Conservation (phyloP, 2,329 filamentous ascomycete species). For the Penicillium vulpinum region DNA sequence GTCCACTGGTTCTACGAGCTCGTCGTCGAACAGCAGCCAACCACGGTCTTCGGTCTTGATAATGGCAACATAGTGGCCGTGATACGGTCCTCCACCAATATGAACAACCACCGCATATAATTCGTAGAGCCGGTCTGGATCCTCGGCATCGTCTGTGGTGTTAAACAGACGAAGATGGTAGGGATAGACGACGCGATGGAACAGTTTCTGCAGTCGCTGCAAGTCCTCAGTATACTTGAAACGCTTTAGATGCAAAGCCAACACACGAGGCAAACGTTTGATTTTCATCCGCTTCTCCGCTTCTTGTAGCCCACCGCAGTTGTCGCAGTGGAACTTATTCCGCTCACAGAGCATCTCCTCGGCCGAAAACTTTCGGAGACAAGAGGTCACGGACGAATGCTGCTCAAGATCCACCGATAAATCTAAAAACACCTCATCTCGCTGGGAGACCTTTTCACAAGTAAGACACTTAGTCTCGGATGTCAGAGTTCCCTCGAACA, state of each 20-base stretch:
- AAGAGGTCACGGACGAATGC: slow-evolving; percentile 94
- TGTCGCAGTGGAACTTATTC: slow-evolving; percentile 99
- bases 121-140: slow-evolving; percentile 92
- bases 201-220: slow-evolving; percentile 90
- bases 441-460: slow-evolving; percentile 90
- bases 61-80: slow-evolving; percentile 96
- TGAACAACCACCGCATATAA: slow-evolving; percentile 96
- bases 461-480: slow-evolving; percentile 96
- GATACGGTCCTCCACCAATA: slow-evolving; percentile 93
- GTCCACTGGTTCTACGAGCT: slow-evolving; percentile 97
- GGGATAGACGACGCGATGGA: slow-evolving; percentile 94
- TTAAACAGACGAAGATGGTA: slow-evolving; percentile 97
- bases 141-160: slow-evolving; percentile 91
- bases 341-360: slow-evolving; percentile 98
- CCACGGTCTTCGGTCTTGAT: slow-evolving; percentile 96
- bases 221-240: slow-evolving; percentile 99
- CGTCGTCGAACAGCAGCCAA: slow-evolving; percentile 96
- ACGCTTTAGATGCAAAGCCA: slow-evolving; percentile 90
- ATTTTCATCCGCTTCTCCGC: slow-evolving; percentile 99
- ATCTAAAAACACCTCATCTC: slow-evolving; percentile 94
- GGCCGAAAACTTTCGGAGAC: slow-evolving; percentile 90
- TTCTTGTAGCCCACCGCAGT: slow-evolving; percentile 93
- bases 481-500: slow-evolving; percentile 91
- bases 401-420: slow-evolving; percentile 94
- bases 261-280: slow-evolving; percentile 84